A percentile compares a stretch with the other conserved stretches of the same genome.
Conservation (phyloP, 2,329 filamentous ascomycete species). For the Fusarium sp. region DNA sequence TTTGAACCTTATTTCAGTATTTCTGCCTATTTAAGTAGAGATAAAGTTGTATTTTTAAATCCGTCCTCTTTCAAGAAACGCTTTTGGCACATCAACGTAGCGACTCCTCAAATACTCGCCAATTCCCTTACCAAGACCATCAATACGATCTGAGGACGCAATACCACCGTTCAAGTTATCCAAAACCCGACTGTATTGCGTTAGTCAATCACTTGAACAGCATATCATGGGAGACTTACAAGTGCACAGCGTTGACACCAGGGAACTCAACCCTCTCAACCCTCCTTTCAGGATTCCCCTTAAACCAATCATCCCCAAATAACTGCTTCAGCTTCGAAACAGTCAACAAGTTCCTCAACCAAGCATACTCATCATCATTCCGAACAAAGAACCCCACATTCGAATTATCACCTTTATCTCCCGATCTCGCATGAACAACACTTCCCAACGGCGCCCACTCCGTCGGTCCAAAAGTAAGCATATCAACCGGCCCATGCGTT, state of each 20-base stretch:
- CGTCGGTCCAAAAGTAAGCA: slow-evolving; percentile 46
- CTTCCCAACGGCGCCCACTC: slow-evolving; percentile 48
- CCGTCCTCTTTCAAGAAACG: slow-evolving; percentile 59
- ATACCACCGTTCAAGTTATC: slow-evolving; percentile 61
- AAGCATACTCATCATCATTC: slow-evolving; percentile 58
- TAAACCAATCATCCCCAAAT: slow-evolving; percentile 54
- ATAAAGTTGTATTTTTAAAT: too few relatives aligned
- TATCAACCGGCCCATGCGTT: slow-evolving; percentile 43
- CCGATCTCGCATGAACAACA: slow-evolving; percentile 50
- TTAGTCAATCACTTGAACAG: too few relatives aligned
- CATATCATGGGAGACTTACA: too few relatives aligned
- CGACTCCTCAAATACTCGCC: slow-evolving; percentile 60
- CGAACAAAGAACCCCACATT: slow-evolving; percentile 62
- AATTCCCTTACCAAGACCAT: slow-evolving; percentile 61
- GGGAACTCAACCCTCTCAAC: slow-evolving; percentile 62
- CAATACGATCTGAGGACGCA: slow-evolving; percentile 57
- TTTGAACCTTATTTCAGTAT: too few relatives aligned
- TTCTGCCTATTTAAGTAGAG: too few relatives aligned
- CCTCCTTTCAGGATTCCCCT: slow-evolving; percentile 46
- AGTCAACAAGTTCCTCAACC: slow-evolving; percentile 58
- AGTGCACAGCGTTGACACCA: slow-evolving; percentile 48
- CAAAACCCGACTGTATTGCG: slow-evolving; percentile 55
- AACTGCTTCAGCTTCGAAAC: slow-evolving; percentile 53
- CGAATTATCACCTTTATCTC: slow-evolving; percentile 59
- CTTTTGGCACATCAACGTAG: slow-evolving; percentile 58